phyloP scores from a whole-genome alignment of 1,139 yeast genomes.

The Geotrichum candidum region DNA sequence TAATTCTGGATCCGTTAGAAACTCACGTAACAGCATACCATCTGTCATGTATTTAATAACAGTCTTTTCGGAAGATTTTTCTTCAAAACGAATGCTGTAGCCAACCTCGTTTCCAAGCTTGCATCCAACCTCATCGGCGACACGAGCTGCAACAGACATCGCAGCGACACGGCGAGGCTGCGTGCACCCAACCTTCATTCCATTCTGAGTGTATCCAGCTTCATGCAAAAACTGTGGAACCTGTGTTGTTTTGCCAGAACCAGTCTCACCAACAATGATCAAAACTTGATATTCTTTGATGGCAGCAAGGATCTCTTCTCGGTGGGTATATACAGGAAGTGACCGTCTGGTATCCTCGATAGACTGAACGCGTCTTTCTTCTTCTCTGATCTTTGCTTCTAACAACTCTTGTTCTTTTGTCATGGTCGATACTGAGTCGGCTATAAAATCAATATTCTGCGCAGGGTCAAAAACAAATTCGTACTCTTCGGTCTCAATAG shows the following conservation, averaged over 20 bases:
- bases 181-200: conserved; percentile 69
- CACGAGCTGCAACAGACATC: conserved; percentile 85
- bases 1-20: conserved; percentile 67
- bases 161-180: conserved; percentile 98
- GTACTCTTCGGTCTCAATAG: conserved; percentile 43
- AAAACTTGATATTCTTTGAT: conserved; percentile 63
- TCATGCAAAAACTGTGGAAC: conserved; percentile 83
- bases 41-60: conserved; percentile 84
- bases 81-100: conserved; percentile 82
- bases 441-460: conserved; percentile 62
- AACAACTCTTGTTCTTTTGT: conserved; percentile 32
- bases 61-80: conserved; percentile 57
- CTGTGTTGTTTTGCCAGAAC: conserved; percentile 96
- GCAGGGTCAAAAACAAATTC: conserved; percentile 81
- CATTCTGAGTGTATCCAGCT: conserved; percentile 60
- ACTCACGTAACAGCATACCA: conserved; percentile 87
- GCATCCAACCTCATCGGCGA: conserved; percentile 77
- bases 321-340: conserved; percentile 69
- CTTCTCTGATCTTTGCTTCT: conserved; percentile 36
- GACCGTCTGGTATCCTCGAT: conserved; percentile 51
- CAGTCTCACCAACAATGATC: conserved; percentile 94
- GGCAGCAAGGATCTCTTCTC: conserved; percentile 57
- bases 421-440: conserved; percentile 33
- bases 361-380: conserved; percentile 40
- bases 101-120: conserved; percentile 77